Evolutionary conservation across 2,329 filamentous ascomycete species (phyloP).

Genomic region (Emericellopsis atlantica): DNA sequence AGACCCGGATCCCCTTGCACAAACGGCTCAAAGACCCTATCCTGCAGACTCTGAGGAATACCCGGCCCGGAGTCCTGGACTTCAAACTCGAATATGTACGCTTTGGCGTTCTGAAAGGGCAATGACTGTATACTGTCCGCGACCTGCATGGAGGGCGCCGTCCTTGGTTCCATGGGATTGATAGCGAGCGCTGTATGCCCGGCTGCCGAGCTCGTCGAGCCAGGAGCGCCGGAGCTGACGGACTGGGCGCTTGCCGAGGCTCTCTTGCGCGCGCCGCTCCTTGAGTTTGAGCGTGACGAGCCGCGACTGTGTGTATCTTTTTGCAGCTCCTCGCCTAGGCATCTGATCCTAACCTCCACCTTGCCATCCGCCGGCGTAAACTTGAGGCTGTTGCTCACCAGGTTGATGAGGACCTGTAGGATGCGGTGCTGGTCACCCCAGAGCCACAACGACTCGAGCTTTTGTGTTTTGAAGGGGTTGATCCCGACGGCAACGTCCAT

Average conservation of each 20-base stretch:
- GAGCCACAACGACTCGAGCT: slow-evolving; percentile 73
- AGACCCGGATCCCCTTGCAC: slow-evolving; percentile 84
- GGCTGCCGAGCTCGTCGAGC: slow-evolving; percentile 6
- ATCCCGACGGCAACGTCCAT: not conserved
- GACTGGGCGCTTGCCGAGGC: slow-evolving; percentile 29
- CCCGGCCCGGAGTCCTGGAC: slow-evolving; percentile 82
- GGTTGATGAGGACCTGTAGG: slow-evolving; percentile 83
- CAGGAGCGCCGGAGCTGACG: slow-evolving; percentile 22
- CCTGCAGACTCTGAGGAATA: slow-evolving; percentile 64
- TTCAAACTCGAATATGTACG: slow-evolving; percentile 74
- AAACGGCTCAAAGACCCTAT: slow-evolving; percentile 86
- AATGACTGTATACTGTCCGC: slow-evolving; percentile 46
- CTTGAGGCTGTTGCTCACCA: slow-evolving; percentile 85
- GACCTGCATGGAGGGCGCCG: slow-evolving; percentile 30
- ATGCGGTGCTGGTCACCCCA: slow-evolving; percentile 92
- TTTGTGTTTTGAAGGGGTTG: slow-evolving; percentile 10
- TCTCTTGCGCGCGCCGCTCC: slow-evolving; percentile 25
- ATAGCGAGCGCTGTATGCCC: slow-evolving; percentile 44
- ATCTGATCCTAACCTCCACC: slow-evolving; percentile 66
- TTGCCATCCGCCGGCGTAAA: slow-evolving; percentile 71
- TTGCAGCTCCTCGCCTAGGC: slow-evolving; percentile 46
- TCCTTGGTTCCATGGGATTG: slow-evolving; percentile 48
- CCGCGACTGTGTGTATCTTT: slow-evolving; percentile 32
- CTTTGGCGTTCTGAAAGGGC: slow-evolving; percentile 48
- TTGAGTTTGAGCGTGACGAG: slow-evolving; percentile 39